Base-by-base conservation (phyloP, 2,329 filamentous ascomycete species). In the Verticillium isaacii region DNA sequence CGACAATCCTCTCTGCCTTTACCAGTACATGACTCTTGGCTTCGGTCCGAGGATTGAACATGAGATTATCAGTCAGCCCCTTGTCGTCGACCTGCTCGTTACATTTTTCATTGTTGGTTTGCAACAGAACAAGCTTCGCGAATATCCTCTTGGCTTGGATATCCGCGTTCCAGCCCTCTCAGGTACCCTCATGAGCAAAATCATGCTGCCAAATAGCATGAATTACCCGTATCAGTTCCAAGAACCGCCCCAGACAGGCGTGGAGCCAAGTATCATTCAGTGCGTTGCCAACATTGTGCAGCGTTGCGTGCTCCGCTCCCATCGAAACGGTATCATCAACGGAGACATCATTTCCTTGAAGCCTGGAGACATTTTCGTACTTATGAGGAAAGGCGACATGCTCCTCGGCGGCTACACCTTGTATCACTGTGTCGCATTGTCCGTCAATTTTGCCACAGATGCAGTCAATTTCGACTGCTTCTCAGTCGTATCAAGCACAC, bases 31-130 rank as follows among this genome's bases (percentile, higher is more conserved):
- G 82, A 82, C 85, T 17, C 80, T 96, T n/a, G 92, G 92, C 0
- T 89, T 97, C 69, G 93, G 93, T 0, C 90, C 91, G 1, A 92
- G 87, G 68, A 86, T 96, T 61, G 93, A 97, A 71, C 87, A 93
- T 70, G 92, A 97, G 70, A 90, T 97, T 25, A 70, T 90, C 32
- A 85, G 85, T 14, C 90, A 93, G 70, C 91, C 92, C 1, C 86
- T 88, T 61, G 92, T 96, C 1, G 90, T 96, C 14, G 93, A 97
- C 70, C 80, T 97, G 2, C 82, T 97, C 0, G 76, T 96, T 56
- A 93, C 87, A 73, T 91, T 97, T 70, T 93, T 92, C 72, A 95
- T 93, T 70, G 71, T 77, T 14, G 85, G 86, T 56, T 79, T 87
- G 6, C 62, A 62, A 11, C 64, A 57, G 14, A 74, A 73, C 37